phyloP scores from a whole-genome alignment of 1,284 basidiomycete genomes.

The Taiwanofungus camphoratus region DNA sequence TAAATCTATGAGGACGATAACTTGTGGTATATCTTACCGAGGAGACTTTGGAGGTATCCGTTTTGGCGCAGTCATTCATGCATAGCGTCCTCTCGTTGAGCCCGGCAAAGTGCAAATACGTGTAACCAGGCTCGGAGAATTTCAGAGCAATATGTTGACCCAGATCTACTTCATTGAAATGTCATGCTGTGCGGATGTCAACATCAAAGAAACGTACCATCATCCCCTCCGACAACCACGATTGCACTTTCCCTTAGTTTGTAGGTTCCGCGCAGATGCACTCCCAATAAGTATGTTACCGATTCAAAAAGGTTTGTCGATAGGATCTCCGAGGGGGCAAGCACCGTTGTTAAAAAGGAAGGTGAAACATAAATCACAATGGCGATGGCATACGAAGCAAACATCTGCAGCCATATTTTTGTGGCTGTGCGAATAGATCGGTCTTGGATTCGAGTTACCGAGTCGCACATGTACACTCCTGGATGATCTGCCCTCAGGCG shows the following conservation, averaged over 20 bases:
- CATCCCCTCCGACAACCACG: constrained; percentile 9
- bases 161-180: constrained; percentile 19
- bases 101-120: constrained; percentile 29
- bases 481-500: too few relatives aligned
- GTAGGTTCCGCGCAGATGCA: not conserved
- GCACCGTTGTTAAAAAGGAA: not conserved
- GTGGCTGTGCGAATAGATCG: too few relatives aligned
- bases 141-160: constrained; percentile 26
- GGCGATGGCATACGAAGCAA: not conserved
- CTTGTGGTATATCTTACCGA: constrained; percentile 20
- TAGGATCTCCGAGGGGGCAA: not conserved
- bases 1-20: not conserved
- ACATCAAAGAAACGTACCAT: constrained; percentile 4
- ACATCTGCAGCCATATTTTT: not conserved
- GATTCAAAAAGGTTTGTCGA: not conserved
- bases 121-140: constrained; percentile 30
- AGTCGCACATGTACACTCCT: too few relatives aligned
- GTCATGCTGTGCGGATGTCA: too few relatives aligned
- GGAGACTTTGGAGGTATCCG: constrained; percentile 20
- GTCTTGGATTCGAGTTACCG: too few relatives aligned
- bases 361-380: not conserved
- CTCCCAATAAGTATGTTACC: not conserved
- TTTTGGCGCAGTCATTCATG: not conserved
- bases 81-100: constrained; percentile 4
- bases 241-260: constrained; percentile 6